These are phyloP conservation scores for Microascus cirrosus DNA, from an alignment of 2,329 filamentous ascomycete genomes.

Conservation along the genomic window DNA sequence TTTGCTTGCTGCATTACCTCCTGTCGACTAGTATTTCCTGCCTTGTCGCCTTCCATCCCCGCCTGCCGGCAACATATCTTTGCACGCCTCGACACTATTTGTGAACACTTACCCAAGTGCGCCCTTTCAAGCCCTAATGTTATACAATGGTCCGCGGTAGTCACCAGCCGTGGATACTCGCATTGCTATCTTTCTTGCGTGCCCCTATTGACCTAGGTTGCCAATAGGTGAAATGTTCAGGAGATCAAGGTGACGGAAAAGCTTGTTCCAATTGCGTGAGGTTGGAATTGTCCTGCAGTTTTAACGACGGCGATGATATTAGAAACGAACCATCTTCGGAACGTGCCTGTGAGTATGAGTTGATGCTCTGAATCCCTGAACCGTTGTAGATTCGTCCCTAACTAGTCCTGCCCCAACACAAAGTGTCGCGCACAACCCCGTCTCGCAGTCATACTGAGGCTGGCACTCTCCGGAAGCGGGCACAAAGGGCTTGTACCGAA, in stretches of 20 bases:
- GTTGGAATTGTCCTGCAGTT: slow-evolving; percentile 24
- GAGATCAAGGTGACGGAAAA: slow-evolving; percentile 19
- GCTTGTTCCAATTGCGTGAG: slow-evolving; percentile 25
- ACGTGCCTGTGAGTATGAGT: neutral
- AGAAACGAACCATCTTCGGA: neutral
- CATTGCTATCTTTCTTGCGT: neutral
- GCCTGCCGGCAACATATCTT: neutral
- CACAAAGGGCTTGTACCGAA: slow-evolving; percentile 27
- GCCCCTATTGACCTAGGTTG: neutral
- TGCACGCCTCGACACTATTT: neutral
- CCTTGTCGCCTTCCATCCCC: neutral
- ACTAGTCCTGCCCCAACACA: neutral
- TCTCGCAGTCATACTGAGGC: slow-evolving; percentile 29
- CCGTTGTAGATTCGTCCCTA: slow-evolving; percentile 1
- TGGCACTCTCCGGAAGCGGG: slow-evolving; percentile 26
- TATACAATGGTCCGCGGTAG: neutral
- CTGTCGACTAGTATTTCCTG: neutral
- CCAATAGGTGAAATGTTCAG: slow-evolving; percentile 28
- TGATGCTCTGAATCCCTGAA: neutral
- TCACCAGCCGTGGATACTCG: neutral
- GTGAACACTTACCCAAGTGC: neutral
- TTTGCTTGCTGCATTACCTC: neutral
- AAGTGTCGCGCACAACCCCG: slow-evolving; percentile 20
- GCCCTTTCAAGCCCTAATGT: neutral
- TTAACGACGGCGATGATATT: slow-evolving; percentile 10